Evolutionary conservation across 352 stramenopile genomes (phyloP).

Genomic region (Phytophthora capsici): DNA sequence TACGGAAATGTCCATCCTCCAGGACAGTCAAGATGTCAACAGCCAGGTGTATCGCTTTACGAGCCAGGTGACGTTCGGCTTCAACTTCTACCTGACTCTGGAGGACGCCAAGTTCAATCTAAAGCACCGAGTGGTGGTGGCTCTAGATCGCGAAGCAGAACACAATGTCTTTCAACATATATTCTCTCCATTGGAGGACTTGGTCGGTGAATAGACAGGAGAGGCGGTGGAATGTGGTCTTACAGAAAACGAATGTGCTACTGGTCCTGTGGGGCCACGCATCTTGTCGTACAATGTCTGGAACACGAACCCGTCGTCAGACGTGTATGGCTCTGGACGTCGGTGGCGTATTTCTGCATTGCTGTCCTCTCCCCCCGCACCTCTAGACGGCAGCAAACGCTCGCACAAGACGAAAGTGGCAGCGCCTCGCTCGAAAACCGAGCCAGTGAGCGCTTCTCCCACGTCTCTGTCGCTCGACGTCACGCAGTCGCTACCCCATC

Average conservation of each 20-base stretch:
- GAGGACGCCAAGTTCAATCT: slow-evolving; percentile 61
- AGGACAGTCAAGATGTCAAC: slow-evolving; percentile 47
- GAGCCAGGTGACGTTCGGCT: slow-evolving; percentile 73
- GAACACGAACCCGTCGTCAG: slow-evolving; percentile 86
- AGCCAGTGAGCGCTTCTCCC: slow-evolving; percentile 30
- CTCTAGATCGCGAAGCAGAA: slow-evolving; percentile 69
- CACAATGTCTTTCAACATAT: slow-evolving; percentile 83
- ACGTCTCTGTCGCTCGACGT: slow-evolving; percentile 39
- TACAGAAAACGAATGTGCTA: slow-evolving; percentile 21
- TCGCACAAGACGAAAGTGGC: no score
- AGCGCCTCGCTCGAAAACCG: slow-evolving; percentile 5
- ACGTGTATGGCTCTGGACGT: slow-evolving; percentile 61
- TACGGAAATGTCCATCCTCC: slow-evolving; percentile 72
- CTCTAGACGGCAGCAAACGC: no score
- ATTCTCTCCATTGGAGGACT: slow-evolving; percentile 37
- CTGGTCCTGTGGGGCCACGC: slow-evolving; percentile 36
- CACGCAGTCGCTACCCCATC: slow-evolving; percentile 28
- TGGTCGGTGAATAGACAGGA: slow-evolving; percentile 5
- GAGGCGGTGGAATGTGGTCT: slow-evolving; percentile 22
- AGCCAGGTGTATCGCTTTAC: slow-evolving; percentile 51
- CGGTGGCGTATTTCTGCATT: no score
- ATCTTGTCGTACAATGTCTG: slow-evolving; percentile 91
- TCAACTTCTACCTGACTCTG: slow-evolving; percentile 77
- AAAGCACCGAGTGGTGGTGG: slow-evolving; percentile 67
- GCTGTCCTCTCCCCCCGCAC: no score